Evolutionary conservation across 768 basidiomycete species (phyloP).

Genomic region (Pilatotrama ljubarskyi): DNA sequence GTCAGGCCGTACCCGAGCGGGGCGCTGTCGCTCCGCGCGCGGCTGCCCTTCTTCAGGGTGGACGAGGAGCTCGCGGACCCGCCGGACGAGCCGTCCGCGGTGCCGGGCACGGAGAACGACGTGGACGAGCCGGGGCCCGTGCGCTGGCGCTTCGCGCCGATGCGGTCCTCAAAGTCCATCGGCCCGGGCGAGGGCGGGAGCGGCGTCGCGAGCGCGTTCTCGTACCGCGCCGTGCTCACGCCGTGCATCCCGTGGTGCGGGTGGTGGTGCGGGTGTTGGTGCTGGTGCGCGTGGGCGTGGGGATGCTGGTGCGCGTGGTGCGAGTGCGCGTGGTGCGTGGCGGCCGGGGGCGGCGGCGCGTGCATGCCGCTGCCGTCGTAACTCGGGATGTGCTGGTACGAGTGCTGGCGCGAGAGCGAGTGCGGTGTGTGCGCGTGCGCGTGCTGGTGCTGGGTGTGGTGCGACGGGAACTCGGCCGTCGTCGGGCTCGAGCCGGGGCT

Average conservation of each 20-base stretch:
- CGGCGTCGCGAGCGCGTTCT: slow-evolving; percentile 28
- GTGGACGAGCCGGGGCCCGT: slow-evolving; percentile 30
- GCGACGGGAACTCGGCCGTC: slow-evolving; percentile 45
- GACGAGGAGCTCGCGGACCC: slow-evolving; percentile 3
- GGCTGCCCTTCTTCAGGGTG: slow-evolving; percentile 30
- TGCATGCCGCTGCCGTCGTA: slow-evolving; percentile 5
- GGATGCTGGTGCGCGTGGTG: slow-evolving; percentile 32
- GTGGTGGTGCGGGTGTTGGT: slow-evolving; percentile 10
- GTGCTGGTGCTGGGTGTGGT: slow-evolving; percentile 41
- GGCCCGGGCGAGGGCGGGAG: slow-evolving; percentile 36
- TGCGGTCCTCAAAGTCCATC: slow-evolving; percentile 34
- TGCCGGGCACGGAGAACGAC: slow-evolving; percentile 14
- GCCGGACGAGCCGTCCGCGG: slow-evolving; percentile 11
- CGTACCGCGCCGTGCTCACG: slow-evolving; percentile 30
- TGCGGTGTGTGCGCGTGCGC: slow-evolving; percentile 46
- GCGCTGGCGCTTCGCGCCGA: slow-evolving; percentile 53
- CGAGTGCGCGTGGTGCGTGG: slow-evolving; percentile 54
- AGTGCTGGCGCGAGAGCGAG: slow-evolving; percentile 57
- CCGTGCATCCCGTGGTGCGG: slow-evolving; percentile 18
- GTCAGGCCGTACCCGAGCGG: slow-evolving; percentile 56
- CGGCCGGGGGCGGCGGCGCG: slow-evolving; percentile 26
- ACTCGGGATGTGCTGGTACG: slow-evolving; percentile 33
- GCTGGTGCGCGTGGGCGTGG: slow-evolving; percentile 35
- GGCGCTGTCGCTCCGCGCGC: slow-evolving; percentile 70
- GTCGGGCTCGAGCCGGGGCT: slow-evolving; percentile 57